Conservation (phyloP, 352 stramenopile genomes). For the Peronospora destructor region DNA sequence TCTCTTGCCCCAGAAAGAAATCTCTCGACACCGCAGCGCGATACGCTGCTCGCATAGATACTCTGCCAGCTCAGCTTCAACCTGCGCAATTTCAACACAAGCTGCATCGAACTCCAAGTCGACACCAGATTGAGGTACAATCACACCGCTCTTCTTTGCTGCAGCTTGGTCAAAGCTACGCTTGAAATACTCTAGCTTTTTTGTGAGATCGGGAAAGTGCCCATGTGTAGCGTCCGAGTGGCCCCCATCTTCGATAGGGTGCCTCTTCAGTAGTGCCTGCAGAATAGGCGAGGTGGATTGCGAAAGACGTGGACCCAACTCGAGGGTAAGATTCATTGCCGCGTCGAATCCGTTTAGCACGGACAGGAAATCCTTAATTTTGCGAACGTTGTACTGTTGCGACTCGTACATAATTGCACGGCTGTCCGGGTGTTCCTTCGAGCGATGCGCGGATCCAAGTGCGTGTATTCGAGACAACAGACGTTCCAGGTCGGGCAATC, state of each 20-base stretch:
- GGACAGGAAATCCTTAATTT: constrained; percentile 91
- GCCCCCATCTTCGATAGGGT: constrained; percentile 15
- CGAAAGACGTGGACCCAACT: constrained; percentile 70
- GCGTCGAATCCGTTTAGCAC: constrained; percentile 87
- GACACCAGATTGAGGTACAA: constrained; percentile 91
- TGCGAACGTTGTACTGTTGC: constrained; percentile 94
- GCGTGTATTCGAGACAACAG: constrained; percentile 94
- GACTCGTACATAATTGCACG: constrained; percentile 97
- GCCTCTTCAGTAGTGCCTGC: constrained; percentile 45
- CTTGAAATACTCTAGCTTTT: constrained; percentile 93
- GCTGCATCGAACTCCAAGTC: constrained; percentile 92
- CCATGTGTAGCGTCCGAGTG: constrained; percentile 28
- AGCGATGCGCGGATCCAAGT: constrained; percentile 85
- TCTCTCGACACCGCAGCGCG: constrained; percentile 67
- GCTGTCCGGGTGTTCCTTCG: constrained; percentile 90
- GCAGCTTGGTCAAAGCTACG: constrained; percentile 93
- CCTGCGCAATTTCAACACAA: constrained; percentile 76
- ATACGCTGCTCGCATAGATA: constrained; percentile 84
- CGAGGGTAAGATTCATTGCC: constrained; percentile 72
- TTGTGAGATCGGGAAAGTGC: constrained; percentile 86
- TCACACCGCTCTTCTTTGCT: constrained; percentile 87
- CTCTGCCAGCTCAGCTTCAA: constrained; percentile 87
- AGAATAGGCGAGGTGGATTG: constrained; percentile 54
- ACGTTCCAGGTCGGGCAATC: constrained; percentile 94
- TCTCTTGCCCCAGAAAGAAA: constrained; percentile 95